phyloP scores from a whole-genome alignment of 305 asterid genomes.

The Fraxinus xanthoxyloides region DNA sequence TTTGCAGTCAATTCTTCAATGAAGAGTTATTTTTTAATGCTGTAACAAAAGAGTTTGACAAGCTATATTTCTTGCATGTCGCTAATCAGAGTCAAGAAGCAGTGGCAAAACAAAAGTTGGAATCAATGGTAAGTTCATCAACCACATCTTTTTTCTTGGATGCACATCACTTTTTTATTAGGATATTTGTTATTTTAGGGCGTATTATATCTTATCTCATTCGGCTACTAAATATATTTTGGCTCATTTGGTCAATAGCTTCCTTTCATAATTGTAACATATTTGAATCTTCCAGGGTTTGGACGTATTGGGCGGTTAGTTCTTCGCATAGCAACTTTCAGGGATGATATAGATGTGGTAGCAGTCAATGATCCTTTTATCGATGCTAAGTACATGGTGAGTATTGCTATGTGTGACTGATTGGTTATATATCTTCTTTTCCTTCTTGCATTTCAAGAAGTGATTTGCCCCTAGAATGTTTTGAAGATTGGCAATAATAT shows the following conservation, averaged over 20 bases:
- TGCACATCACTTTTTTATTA: not conserved
- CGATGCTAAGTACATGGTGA: slow-evolving; percentile 92
- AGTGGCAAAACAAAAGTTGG: slow-evolving; percentile 78
- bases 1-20: slow-evolving; percentile 6
- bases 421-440: not conserved
- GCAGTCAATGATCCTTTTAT: slow-evolving; percentile 98
- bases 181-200: not conserved
- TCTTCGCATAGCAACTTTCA: slow-evolving; percentile 76
- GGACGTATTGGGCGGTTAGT: slow-evolving; percentile 96
- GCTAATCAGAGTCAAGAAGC: slow-evolving; percentile 55
- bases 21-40: not conserved
- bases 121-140: slow-evolving; percentile 69
- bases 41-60: slow-evolving; percentile 23
- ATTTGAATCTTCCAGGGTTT: slow-evolving; percentile 57
- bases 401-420: slow-evolving; percentile 19
- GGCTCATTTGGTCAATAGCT: not conserved
- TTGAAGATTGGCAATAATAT: slow-evolving; percentile 11
- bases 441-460: not conserved
- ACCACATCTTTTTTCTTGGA: not conserved
- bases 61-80: slow-evolving; percentile 18
- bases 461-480: not conserved
- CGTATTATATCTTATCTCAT: not conserved
- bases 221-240: not conserved
- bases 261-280: not conserved
- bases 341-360: slow-evolving; percentile 94